These are phyloP conservation scores for Colletotrichum shisoi DNA, from an alignment of 2,329 filamentous ascomycete genomes.

Conservation along the genomic window DNA sequence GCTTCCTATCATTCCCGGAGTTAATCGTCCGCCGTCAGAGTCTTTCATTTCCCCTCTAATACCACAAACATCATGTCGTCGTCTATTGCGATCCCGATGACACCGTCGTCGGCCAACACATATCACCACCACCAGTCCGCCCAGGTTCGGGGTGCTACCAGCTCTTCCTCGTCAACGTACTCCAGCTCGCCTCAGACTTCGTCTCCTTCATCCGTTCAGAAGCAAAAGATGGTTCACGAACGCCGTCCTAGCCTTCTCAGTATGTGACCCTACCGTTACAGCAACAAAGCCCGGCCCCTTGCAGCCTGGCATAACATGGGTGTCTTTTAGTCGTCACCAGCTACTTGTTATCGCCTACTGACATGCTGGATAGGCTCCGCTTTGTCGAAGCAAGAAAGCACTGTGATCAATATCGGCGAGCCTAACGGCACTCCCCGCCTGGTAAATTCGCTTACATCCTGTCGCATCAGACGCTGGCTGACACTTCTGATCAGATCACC, in stretches of 20 bases:
- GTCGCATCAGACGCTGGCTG: background rate
- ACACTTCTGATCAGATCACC: conserved; percentile 66
- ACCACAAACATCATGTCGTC: conserved; percentile 63
- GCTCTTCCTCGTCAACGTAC: conserved; percentile 64
- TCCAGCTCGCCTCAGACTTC: conserved; percentile 64
- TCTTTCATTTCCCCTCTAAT: conserved; percentile 11
- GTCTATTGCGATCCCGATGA: conserved; percentile 72
- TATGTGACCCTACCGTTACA: conserved; percentile 47
- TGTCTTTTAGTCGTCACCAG: background rate
- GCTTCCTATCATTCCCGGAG: conserved; percentile 13
- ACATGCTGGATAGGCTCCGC: conserved; percentile 66
- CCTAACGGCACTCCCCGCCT: conserved; percentile 75
- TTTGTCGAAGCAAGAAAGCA: conserved; percentile 76
- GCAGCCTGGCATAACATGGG: background rate
- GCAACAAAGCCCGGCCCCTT: conserved; percentile 14
- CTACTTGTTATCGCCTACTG: conserved; percentile 41
- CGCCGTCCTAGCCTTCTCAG: conserved; percentile 70
- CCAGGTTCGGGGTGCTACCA: conserved; percentile 54
- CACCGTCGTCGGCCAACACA: conserved; percentile 47
- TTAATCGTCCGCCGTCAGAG: conserved; percentile 23
- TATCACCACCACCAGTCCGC: conserved; percentile 49
- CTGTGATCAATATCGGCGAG: conserved; percentile 80
- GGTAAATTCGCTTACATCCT: conserved; percentile 57
- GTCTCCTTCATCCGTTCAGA: conserved; percentile 52
- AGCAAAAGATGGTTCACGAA: conserved; percentile 57